Evolutionary conservation across 2,329 filamentous ascomycete species (phyloP).

Genomic region (Epichloe festucae): DNA sequence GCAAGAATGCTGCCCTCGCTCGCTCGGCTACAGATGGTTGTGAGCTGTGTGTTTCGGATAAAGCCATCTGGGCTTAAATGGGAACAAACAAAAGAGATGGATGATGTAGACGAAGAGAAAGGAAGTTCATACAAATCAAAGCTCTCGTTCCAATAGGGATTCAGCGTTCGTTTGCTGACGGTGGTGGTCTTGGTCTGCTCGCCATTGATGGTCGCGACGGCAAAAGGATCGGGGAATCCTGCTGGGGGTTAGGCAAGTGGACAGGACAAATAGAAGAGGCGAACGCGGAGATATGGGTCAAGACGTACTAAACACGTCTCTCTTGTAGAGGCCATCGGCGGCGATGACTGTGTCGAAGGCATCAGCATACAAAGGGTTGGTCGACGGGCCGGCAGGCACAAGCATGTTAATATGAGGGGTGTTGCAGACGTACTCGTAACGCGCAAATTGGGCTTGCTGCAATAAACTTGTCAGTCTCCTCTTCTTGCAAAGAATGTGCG

Average conservation of each 20-base stretch:
- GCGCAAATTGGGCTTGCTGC: constrained; percentile 73
- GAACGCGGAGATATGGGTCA: neutral
- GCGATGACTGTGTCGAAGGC: constrained; percentile 64
- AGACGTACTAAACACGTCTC: constrained; percentile 92
- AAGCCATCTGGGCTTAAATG: neutral
- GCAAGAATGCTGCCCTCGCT: constrained; percentile 94
- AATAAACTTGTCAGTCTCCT: constrained; percentile 17
- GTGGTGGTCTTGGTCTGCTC: constrained; percentile 98
- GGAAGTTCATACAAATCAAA: constrained; percentile 75
- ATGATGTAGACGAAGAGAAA: neutral
- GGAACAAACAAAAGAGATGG: neutral
- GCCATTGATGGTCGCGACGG: constrained; percentile 90
- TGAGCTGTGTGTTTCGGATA: neutral
- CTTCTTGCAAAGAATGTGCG: neutral
- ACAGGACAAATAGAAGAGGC: neutral
- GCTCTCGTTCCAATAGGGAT: constrained; percentile 99
- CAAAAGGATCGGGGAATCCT: constrained; percentile 98
- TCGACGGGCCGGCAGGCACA: neutral
- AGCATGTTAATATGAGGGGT: constrained; percentile 8
- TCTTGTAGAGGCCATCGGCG: constrained; percentile 95
- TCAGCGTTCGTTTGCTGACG: constrained; percentile 93
- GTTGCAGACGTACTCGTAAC: constrained; percentile 63
- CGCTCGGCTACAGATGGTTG: constrained; percentile 48
- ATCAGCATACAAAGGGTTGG: constrained; percentile 20
- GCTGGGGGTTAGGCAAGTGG: constrained; percentile 16